Percentiles rank a stretch among this genome's conserved stretches.
phyloP scores from a whole-genome alignment of 306 rosid species.

The Medicago truncatula region MtrunA17r5.0-ANR NC_053048.1:53945001-53945500 shows the following conservation, averaged over 20 bases:
- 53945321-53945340: constrained; percentile 4
- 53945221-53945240: constrained; percentile 1
- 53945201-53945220: constrained; percentile 8
- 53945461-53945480: constrained; percentile 11
- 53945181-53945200: constrained; percentile 6
- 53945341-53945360: constrained; percentile 8
- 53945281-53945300: neutral
- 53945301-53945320: constrained; percentile 10
- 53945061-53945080: too few relatives aligned
- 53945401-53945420: neutral
- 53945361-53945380: neutral
- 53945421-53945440: neutral
- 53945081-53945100: neutral
- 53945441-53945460: constrained; percentile 3
- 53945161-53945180: neutral
- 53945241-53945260: neutral
- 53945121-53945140: neutral
- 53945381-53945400: neutral
- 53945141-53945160: neutral
- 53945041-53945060: neutral
- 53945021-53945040: neutral
- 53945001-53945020: too few relatives aligned
- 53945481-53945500: constrained; percentile 31
- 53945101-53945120: neutral
- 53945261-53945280: neutral